Evolutionary conservation across 169 alveolate genomes (phyloP).

Genomic region (Plasmodium vinckei): DNA sequence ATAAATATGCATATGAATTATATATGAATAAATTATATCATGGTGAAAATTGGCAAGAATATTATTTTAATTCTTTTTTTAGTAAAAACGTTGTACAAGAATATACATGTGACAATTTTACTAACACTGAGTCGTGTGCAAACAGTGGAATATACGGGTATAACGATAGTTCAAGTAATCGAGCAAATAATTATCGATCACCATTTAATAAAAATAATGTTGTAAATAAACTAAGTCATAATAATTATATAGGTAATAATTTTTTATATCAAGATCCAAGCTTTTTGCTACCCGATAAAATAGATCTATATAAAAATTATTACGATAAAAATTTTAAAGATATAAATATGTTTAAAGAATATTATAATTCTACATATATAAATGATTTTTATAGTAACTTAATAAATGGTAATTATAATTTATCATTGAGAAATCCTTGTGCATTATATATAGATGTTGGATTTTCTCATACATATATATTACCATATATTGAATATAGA

Average conservation of each 20-base stretch:
- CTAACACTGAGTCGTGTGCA: background rate
- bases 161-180: background rate
- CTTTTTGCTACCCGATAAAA: constrained; percentile 51
- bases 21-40: constrained; percentile 33
- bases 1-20: constrained; percentile 43
- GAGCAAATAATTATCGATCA: background rate
- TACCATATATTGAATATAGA: constrained; percentile 86
- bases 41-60: constrained; percentile 71
- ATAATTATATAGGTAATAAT: constrained; percentile 56
- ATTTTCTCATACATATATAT: constrained; percentile 84
- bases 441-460: constrained; percentile 91
- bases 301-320: constrained; percentile 28
- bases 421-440: constrained; percentile 79
- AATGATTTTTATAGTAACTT: constrained; percentile 34
- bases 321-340: constrained; percentile 50
- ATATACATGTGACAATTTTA: background rate
- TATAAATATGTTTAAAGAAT: constrained; percentile 15
- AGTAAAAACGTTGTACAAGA: background rate
- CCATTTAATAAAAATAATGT: background rate
- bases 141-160: background rate
- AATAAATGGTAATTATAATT: constrained; percentile 48
- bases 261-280: constrained; percentile 50
- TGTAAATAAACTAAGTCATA: constrained; percentile 8
- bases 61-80: constrained; percentile 31
- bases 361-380: constrained; percentile 50